These are phyloP conservation scores for Colletotrichum sp. DNA, from an alignment of 2,329 filamentous ascomycete species.

Conservation along the genomic window DNA sequence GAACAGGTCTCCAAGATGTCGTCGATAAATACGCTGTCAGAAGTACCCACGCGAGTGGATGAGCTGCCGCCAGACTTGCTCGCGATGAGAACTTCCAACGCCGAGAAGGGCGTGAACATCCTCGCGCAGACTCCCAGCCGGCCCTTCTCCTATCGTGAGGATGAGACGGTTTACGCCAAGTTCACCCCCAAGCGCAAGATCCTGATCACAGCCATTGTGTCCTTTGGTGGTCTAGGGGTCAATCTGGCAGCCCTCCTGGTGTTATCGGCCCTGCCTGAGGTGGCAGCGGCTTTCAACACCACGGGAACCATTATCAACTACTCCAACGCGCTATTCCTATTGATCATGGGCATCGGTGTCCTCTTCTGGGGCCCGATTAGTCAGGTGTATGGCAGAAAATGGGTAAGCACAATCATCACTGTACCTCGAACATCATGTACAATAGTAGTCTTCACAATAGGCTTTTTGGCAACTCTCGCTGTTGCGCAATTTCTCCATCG, in stretches of 20 bases:
- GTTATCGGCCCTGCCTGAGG: conserved; percentile 75
- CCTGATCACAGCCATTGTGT: conserved; percentile 26
- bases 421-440: not conserved
- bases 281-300: conserved; percentile 68
- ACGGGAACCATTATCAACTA: conserved; percentile 72
- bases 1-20: not conserved
- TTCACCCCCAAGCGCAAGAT: conserved; percentile 26
- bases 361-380: conserved; percentile 72
- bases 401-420: conserved; percentile 43
- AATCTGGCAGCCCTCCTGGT: conserved; percentile 36
- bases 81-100: conserved; percentile 10
- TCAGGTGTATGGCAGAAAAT: conserved; percentile 58
- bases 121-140: conserved; percentile 12
- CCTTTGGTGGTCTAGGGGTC: conserved; percentile 11
- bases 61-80: conserved; percentile 1
- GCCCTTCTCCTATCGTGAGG: conserved; percentile 14
- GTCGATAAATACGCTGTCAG: conserved; percentile 8
- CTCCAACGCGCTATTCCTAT: conserved; percentile 72
- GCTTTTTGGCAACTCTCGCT: not conserved
- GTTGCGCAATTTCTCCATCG: not conserved
- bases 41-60: conserved; percentile 7
- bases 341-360: conserved; percentile 72
- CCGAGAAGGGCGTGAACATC: conserved; percentile 19
- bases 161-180: conserved; percentile 23
- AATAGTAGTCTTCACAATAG: not conserved